Evolutionary conservation across 371 early-diverging fungal genomes (phyloP).

Genomic region (Saksenaea vasiformis): DNA sequence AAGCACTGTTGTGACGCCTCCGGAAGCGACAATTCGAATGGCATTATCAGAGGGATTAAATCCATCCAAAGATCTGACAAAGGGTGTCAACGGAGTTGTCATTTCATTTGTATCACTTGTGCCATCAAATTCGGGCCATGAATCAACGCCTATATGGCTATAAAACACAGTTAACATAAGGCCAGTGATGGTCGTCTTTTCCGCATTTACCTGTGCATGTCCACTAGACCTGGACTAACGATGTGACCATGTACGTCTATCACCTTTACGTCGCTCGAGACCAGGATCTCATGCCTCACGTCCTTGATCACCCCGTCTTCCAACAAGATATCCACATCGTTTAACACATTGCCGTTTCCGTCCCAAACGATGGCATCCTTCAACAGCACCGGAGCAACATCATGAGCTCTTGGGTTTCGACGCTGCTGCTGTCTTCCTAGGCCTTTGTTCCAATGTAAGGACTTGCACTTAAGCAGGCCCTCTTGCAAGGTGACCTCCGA

Average conservation of each 20-base stretch:
- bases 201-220: conserved; percentile 70
- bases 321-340: conserved; percentile 54
- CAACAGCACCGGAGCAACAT: conserved; percentile 31
- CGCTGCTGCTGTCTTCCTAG: conserved; percentile 5
- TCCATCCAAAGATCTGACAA: conserved; percentile 57
- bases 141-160: conserved; percentile 61
- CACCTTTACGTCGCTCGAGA: conserved; percentile 28
- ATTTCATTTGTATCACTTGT: conserved; percentile 69
- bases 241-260: conserved; percentile 68
- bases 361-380: conserved; percentile 63
- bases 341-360: conserved; percentile 47
- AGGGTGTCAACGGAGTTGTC: conserved; percentile 60
- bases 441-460: conserved; percentile 3
- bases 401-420: conserved; percentile 14
- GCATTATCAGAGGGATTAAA: conserved; percentile 65
- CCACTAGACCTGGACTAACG: conserved; percentile 76
- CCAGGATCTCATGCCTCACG: conserved; percentile 35
- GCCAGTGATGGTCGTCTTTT: background rate
- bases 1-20: conserved; percentile 75
- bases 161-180: background rate
- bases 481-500: conserved; percentile 14
- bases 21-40: conserved; percentile 64
- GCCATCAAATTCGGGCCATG: conserved; percentile 61
- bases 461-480: conserved; percentile 21
- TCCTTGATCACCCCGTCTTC: conserved; percentile 52